These are phyloP conservation scores for Sonneratia alba DNA, from an alignment of 345 rosid species.

Conservation along the genomic window DNA sequence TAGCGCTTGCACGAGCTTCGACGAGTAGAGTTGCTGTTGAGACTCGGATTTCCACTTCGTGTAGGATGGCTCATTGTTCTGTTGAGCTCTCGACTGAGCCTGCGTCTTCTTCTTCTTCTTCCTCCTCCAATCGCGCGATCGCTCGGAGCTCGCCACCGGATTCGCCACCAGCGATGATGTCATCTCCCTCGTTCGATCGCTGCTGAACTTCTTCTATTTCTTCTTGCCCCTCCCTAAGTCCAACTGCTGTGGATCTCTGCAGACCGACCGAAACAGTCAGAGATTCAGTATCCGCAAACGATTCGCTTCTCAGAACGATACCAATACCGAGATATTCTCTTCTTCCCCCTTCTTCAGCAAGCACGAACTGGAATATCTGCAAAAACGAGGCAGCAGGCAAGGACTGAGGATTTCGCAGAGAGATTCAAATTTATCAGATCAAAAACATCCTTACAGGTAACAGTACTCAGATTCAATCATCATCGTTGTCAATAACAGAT, in stretches of 20 bases:
- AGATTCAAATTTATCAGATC: not conserved
- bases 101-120: conserved; percentile 38
- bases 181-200: conserved; percentile 4
- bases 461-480: not conserved
- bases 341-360: not conserved
- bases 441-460: not conserved
- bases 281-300: conserved; percentile 2
- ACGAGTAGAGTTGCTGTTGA: conserved; percentile 74
- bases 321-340: not conserved
- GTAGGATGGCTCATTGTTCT: conserved; percentile 3
- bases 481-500: not conserved
- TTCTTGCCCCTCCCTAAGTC: not conserved
- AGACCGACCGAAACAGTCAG: conserved; percentile 1
- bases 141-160: conserved; percentile 28
- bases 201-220: not conserved
- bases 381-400: not conserved
- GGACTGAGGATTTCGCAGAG: not conserved
- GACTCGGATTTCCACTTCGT: conserved; percentile 73
- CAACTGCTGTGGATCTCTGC: not conserved
- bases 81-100: conserved; percentile 12
- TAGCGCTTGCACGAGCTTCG: conserved; percentile 66
- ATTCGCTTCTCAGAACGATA: not conserved
- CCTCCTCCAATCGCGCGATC: conserved; percentile 34
- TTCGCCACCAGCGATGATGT: conserved; percentile 27
- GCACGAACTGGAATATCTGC: not conserved